Conservation (phyloP, 495 filamentous ascomycete genomes). For the Penicillium riverlandense region DNA sequence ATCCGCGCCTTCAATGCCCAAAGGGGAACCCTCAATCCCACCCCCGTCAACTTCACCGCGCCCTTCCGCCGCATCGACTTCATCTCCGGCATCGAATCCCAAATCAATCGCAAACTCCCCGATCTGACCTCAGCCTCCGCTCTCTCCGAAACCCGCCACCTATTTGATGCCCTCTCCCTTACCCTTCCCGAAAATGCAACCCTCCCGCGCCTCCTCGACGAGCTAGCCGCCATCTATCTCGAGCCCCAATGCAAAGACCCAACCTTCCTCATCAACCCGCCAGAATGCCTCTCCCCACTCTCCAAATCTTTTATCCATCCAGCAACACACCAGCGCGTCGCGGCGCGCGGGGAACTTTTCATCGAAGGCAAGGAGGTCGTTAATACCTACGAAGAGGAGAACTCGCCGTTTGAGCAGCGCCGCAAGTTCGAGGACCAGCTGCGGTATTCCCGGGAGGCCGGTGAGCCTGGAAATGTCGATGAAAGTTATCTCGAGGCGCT, state of each 20-base stretch:
- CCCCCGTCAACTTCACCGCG: slow-evolving; percentile 50
- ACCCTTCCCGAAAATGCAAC: slow-evolving; percentile 46
- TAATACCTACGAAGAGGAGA: slow-evolving; percentile 98
- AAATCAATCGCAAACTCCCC: slow-evolving; percentile 58
- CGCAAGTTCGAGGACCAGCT: slow-evolving; percentile 69
- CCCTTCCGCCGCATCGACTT: slow-evolving; percentile 70
- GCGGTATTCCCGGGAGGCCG: slow-evolving; percentile 28
- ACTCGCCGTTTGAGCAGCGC: slow-evolving; percentile 80
- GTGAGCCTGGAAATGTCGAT: slow-evolving; percentile 51
- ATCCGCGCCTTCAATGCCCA: slow-evolving; percentile 40
- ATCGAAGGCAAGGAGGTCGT: slow-evolving; percentile 71
- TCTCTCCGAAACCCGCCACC: slow-evolving; percentile 40
- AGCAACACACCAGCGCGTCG: slow-evolving; percentile 56
- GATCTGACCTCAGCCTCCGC: slow-evolving; percentile 54
- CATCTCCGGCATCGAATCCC: slow-evolving; percentile 66
- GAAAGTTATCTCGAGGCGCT: slow-evolving; percentile 78
- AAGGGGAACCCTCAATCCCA: slow-evolving; percentile 38
- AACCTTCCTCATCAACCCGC: slow-evolving; percentile 89
- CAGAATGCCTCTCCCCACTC: slow-evolving; percentile 84
- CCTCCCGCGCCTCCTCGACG: slow-evolving; percentile 78
- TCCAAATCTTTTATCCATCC: slow-evolving; percentile 71
- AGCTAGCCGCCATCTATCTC: slow-evolving; percentile 67
- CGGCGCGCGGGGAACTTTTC: slow-evolving; percentile 85
- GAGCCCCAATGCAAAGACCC: slow-evolving; percentile 64
- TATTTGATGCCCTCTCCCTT: slow-evolving; percentile 52